Base-by-base conservation (phyloP, 768 basidiomycete genomes). In the Suillus subluteus region DNA sequence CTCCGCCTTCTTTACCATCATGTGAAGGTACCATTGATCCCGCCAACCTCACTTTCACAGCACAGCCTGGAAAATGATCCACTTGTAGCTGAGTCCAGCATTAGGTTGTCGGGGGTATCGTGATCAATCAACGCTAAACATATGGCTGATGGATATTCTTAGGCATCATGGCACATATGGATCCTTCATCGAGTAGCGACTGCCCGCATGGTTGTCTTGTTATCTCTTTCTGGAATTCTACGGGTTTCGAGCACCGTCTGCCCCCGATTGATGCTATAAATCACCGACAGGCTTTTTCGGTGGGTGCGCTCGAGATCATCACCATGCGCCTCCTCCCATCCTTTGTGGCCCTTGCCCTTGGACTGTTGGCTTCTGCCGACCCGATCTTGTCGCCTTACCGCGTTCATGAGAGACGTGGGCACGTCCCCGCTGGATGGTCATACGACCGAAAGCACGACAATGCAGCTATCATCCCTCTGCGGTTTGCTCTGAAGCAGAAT, bases 401-500 rank as follows among this genome's bases (percentile, higher is more conserved):
- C 43, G 65, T 77, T 11, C 80, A 82, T 67, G 81, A 81, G 66
- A 79, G 75, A 65, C 78, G 82, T 23, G 67, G 72, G 13, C 61
- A 66, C 26, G 63, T 72, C 7, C 82, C 82, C 11, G 41, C 66
- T 40, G 81, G 80, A 56, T 84, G 83, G 83, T 68, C 71, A 21
- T 73, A 75, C 52, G 66, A 75, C 46, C 78, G 79, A 26, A 74
- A 78, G 59, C 79, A 79, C 50, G 74, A 75, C 7, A 70, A 79
- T 18, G 70, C 75, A 44, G 68, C 73, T 2, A 61, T 80, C 55
- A 75, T 87, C n/a, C 83, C 84, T 15, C 77, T 87, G 70, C 81
- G 82, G 37, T 80, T 87, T 62, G 85, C 82, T 30, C 79, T 87
- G 30, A 70, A 77, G 9, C 86, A 87, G 69, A 73, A 73, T 50